phyloP scores from a whole-genome alignment of 345 rosid genomes.

The Arabis alpina region DNA sequence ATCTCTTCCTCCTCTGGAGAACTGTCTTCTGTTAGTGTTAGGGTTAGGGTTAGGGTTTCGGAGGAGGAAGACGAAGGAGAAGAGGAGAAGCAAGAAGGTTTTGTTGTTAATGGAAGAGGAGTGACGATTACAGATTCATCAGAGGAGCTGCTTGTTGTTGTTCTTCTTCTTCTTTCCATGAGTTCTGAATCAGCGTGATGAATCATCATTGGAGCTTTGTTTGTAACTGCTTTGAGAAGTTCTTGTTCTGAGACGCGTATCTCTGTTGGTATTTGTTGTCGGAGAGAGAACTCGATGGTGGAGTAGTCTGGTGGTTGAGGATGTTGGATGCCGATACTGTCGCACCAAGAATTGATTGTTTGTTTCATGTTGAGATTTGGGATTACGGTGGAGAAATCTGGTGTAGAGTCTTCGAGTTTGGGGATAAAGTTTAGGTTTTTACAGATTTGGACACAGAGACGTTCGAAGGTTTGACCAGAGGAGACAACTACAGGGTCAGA shows the following conservation, averaged over 20 bases:
- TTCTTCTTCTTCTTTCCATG: constrained; percentile 27
- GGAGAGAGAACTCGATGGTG: constrained; percentile 54
- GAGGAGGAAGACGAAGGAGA: constrained; percentile 60
- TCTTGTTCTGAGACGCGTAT: constrained; percentile 73
- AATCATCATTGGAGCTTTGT: constrained; percentile 45
- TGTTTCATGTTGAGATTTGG: constrained; percentile 73
- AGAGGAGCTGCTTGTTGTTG: constrained; percentile 59
- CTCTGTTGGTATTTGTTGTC: constrained; percentile 47
- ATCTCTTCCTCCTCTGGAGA: constrained; percentile 41
- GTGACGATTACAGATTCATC: constrained; percentile 66
- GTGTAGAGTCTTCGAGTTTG: constrained; percentile 52
- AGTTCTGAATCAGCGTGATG: constrained; percentile 64
- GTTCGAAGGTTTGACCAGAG: constrained; percentile 87
- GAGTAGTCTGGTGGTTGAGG: constrained; percentile 58
- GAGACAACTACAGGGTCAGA: constrained; percentile 82
- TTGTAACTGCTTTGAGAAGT: constrained; percentile 63
- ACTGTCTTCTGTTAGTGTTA: constrained; percentile 12
- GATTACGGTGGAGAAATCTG: constrained; percentile 65
- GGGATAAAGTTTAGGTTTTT: constrained; percentile 55
- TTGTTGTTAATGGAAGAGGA: constrained; percentile 72
- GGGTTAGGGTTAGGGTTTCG: constrained; percentile 30
- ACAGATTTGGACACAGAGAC: constrained; percentile 69
- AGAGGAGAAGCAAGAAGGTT: constrained; percentile 83
- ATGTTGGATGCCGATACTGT: constrained; percentile 35
- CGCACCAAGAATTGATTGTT: constrained; percentile 71